Percentiles rank a stretch among this genome's conserved stretches.
Conservation (phyloP, 1,139 yeast species). For the Barnettozyma hawaiiensis region DNA sequence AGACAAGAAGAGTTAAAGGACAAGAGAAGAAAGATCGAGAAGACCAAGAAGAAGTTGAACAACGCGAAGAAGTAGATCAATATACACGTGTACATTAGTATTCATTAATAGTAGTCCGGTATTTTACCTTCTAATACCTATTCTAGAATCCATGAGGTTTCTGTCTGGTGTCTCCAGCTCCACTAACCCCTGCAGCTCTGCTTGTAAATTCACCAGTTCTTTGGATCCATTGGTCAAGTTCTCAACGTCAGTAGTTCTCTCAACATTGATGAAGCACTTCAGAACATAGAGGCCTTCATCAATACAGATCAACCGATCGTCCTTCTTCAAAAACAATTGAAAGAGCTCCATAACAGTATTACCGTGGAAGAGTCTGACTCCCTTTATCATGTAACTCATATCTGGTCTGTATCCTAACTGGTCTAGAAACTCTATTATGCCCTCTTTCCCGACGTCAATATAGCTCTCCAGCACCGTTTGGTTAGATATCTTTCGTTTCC, state of each 20-base stretch:
- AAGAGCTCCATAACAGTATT: conserved; percentile 57
- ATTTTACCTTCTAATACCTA: conserved; percentile 28
- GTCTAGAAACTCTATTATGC: conserved; percentile 40
- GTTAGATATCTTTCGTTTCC: conserved; percentile 57
- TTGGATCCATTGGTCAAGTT: conserved; percentile 60
- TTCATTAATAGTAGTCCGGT: neutral
- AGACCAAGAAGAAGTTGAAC: conserved; percentile 54
- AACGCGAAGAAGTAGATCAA: conserved; percentile 30
- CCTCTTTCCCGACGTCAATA: conserved; percentile 33
- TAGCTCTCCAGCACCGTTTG: conserved; percentile 72
- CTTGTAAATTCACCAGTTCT: conserved; percentile 56
- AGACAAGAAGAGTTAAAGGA: conserved; percentile 68
- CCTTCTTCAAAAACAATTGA: conserved; percentile 38
- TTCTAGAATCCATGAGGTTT: conserved; percentile 71
- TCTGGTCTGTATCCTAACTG: conserved; percentile 69
- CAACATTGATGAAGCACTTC: conserved; percentile 64
- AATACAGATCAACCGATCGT: conserved; percentile 22
- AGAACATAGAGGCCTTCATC: conserved; percentile 39
- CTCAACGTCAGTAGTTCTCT: conserved; percentile 71
- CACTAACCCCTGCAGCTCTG: conserved; percentile 59
- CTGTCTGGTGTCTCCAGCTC: conserved; percentile 72
- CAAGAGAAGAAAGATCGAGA: conserved; percentile 74
- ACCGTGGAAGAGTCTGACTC: conserved; percentile 59
- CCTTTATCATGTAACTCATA: conserved; percentile 62
- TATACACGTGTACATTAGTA: neutral